Evolutionary conservation across 2,329 filamentous ascomycete species (phyloP).

Genomic region (Pleoardoris graminearum): DNA sequence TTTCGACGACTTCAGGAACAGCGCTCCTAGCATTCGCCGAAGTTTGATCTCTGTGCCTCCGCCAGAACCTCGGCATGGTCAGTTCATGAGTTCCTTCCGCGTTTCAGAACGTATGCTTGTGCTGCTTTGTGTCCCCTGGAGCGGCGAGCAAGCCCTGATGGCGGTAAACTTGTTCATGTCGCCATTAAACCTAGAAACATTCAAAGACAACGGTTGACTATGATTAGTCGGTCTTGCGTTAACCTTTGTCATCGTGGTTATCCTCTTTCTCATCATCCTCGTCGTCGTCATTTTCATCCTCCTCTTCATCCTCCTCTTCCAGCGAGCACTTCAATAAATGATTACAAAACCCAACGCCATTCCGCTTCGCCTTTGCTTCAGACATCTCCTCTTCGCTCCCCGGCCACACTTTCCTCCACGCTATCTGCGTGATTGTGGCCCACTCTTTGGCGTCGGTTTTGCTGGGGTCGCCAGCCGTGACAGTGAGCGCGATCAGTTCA

Average conservation of each 20-base stretch:
- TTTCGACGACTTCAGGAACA: conserved; percentile 1
- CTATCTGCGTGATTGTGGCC: conserved; percentile 18
- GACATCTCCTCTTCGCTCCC: conserved; percentile 3
- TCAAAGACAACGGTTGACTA: neutral
- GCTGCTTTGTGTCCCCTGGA: conserved; percentile 1
- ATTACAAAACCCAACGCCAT: conserved; percentile 13
- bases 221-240: neutral
- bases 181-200: conserved; percentile 1
- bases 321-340: conserved; percentile 14
- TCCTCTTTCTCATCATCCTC: conserved; percentile 1
- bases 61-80: neutral
- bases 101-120: conserved; percentile 1
- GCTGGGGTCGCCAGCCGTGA: conserved; percentile 14
- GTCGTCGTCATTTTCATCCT: neutral
- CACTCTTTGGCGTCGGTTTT: conserved; percentile 16
- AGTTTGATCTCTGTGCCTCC: neutral
- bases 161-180: neutral
- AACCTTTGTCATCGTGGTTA: neutral
- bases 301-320: conserved; percentile 1
- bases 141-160: neutral
- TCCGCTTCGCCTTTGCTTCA: conserved; percentile 17
- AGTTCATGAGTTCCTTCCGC: neutral
- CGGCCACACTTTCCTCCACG: conserved; percentile 13
- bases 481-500: conserved; percentile 10
- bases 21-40: neutral